Base-by-base conservation (phyloP, 1,284 basidiomycete species). In the Tilletia setariae region DNA sequence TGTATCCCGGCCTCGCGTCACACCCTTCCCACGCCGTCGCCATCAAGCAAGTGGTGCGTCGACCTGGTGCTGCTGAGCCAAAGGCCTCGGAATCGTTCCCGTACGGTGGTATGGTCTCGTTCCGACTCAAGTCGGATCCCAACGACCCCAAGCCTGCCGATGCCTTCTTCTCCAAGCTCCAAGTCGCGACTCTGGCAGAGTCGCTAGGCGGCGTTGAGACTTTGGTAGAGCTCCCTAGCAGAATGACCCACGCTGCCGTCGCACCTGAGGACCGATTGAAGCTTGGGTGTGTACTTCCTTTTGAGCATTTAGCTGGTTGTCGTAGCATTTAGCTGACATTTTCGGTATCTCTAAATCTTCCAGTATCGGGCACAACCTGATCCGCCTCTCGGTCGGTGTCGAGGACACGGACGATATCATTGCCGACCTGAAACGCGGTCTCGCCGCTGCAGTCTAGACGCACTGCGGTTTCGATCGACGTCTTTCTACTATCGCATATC, bases 181-280 rank as follows among this genome's bases (percentile, higher is more conserved):
- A 87, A 51, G 81, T 95, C 59, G 94, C 96, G 80, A 88, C 90
- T 15, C 86, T 98, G 19, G 94, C 94, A 1, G 94, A 96, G 85
- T 90, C 88, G 62, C 84, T 97, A 4, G 94, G 94, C 1, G 94
- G 94, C 0, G 92, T 96, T 16, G 94, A 98, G 86, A 90, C 89
- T 81, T 84, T 96, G 64, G 91, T 91, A 7, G 93, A 95, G 83
- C 87, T 75, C 49, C 83, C 83, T 19, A 74, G 78, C 47, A 78
- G 76, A 74, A 84, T 84, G 84, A 84, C 84, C 4, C 84, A 84
- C 71, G 83, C 79, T 21, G 79, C 77, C 11, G 76, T 96, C 91
- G 94, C 93, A n/a, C 90, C 92, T 79, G 90, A 77, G 62, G 77
- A 79, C 68, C 67, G 78, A 49, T 67, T 72, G 68, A 72, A 74